Evolutionary conservation across 306 rosid species (phyloP).

Genomic region (Sindora glabra): DNA sequence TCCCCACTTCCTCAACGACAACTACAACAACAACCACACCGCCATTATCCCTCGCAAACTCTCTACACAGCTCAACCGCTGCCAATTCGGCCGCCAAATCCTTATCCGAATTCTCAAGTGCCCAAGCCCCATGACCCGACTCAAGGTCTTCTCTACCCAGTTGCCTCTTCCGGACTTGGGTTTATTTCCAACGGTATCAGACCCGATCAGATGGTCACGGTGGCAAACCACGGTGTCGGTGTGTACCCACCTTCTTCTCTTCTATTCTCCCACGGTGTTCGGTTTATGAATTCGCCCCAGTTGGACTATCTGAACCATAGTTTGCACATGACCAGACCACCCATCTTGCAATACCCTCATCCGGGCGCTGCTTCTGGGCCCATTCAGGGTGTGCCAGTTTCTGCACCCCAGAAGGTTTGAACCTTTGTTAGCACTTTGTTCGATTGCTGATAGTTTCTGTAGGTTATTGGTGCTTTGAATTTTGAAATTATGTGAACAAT

Average conservation of each 20-base stretch:
- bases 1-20: slow-evolving; percentile 27
- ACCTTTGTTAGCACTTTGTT: neutral
- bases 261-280: slow-evolving; percentile 29
- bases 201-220: slow-evolving; percentile 32
- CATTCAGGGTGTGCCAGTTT: slow-evolving; percentile 30
- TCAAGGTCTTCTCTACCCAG: slow-evolving; percentile 40
- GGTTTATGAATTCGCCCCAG: slow-evolving; percentile 24
- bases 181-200: slow-evolving; percentile 26
- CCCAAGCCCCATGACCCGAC: slow-evolving; percentile 24
- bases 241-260: slow-evolving; percentile 34
- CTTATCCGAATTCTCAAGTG: slow-evolving; percentile 2
- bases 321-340: slow-evolving; percentile 29
- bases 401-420: slow-evolving; percentile 35
- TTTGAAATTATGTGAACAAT: neutral
- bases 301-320: slow-evolving; percentile 33
- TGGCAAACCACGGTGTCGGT: slow-evolving; percentile 30
- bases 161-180: slow-evolving; percentile 47
- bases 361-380: slow-evolving; percentile 12
- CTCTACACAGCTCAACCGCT: slow-evolving; percentile 26
- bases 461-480: neutral
- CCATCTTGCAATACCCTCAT: slow-evolving; percentile 30
- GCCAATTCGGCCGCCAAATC: slow-evolving; percentile 26
- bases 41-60: slow-evolving; percentile 18
- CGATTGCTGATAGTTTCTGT: neutral
- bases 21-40: slow-evolving; percentile 8